Conservation (phyloP, 1,284 basidiomycete genomes). For the Boletellus deceptivus region DNA sequence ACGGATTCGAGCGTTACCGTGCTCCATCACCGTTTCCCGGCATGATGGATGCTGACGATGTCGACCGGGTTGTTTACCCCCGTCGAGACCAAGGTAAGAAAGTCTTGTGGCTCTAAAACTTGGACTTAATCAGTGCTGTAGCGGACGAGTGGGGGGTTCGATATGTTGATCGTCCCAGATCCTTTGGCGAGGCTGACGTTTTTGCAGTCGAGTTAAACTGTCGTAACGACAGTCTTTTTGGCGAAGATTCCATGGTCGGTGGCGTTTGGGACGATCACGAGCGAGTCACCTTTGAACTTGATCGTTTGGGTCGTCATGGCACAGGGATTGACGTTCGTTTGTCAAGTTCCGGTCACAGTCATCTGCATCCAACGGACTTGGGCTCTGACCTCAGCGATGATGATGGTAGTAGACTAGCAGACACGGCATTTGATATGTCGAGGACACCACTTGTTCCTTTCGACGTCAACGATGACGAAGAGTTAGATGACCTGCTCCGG, state of each 20-base stretch:
- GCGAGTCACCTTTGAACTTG: constrained; percentile 22
- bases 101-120: not conserved
- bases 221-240: constrained; percentile 27
- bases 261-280: constrained; percentile 30
- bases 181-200: constrained; percentile 16
- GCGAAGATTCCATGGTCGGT: constrained; percentile 21
- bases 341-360: constrained; percentile 2
- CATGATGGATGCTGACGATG: constrained; percentile 14
- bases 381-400: constrained; percentile 3
- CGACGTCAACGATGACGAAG: constrained; percentile 30
- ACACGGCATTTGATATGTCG: constrained; percentile 24
- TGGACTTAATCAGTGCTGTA: constrained; percentile 14
- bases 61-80: constrained; percentile 29
- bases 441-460: constrained; percentile 23
- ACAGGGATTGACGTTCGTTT: not conserved
- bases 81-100: constrained; percentile 24
- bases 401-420: constrained; percentile 2
- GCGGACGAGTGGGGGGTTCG: constrained; percentile 34
- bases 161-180: constrained; percentile 3
- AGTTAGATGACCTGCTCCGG: constrained; percentile 28
- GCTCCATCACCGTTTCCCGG: constrained; percentile 25
- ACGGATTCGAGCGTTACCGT: constrained; percentile 15
- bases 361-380: constrained; percentile 12
- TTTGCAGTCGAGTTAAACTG: constrained; percentile 28
- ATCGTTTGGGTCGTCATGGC: constrained; percentile 1